phyloP scores from a whole-genome alignment of 2,329 filamentous ascomycete species.

The Pseudogymnoascus sp. region DNA sequence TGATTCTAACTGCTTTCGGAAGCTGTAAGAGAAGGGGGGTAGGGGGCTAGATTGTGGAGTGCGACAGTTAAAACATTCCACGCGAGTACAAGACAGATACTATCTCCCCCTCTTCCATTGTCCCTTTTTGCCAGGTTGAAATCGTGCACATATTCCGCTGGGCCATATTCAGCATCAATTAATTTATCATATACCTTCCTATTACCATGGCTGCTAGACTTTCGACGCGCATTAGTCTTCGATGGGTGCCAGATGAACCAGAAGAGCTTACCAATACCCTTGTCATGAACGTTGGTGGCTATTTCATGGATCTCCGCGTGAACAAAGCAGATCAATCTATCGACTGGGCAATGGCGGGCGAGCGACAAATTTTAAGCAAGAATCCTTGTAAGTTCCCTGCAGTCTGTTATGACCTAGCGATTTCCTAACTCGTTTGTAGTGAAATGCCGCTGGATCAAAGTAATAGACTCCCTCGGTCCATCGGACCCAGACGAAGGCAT shows the following conservation, averaged over 20 bases:
- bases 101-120: background rate
- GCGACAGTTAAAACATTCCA: background rate
- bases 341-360: constrained; percentile 37
- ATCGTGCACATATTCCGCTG: background rate
- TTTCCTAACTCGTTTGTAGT: constrained; percentile 17
- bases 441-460: constrained; percentile 31
- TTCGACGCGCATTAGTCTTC: constrained; percentile 34
- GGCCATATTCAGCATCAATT: background rate
- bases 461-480: constrained; percentile 29
- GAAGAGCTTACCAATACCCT: constrained; percentile 36
- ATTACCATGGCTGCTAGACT: constrained; percentile 17
- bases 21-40: background rate
- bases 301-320: constrained; percentile 36
- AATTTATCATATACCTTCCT: background rate
- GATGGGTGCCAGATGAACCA: constrained; percentile 33
- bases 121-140: background rate
- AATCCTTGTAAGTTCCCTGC: constrained; percentile 28
- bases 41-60: background rate
- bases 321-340: constrained; percentile 28
- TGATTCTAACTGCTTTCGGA: background rate
- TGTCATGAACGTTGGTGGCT: constrained; percentile 34
- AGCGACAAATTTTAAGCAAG: constrained; percentile 29
- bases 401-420: background rate
- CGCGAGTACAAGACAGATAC: background rate
- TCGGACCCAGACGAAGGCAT: constrained; percentile 30